phyloP scores from a whole-genome alignment of 257 asterid species.

The Solanum verrucosum region DNA sequence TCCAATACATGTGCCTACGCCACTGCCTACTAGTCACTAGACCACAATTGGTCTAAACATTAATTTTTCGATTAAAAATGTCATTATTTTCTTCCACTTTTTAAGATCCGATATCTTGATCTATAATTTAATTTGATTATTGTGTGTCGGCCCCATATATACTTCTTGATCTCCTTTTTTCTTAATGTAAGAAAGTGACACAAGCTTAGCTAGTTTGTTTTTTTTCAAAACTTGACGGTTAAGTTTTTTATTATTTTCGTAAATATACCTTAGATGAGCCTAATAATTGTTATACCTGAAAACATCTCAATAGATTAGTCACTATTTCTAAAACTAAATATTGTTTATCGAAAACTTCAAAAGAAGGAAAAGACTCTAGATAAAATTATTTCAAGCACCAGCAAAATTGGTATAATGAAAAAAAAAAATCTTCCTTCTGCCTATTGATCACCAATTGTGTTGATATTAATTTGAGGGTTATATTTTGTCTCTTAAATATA shows the following conservation, averaged over 20 bases:
- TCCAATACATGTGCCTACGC: no score
- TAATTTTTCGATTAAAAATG: no score
- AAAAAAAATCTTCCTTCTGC: neutral
- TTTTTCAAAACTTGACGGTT: neutral
- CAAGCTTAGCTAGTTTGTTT: neutral
- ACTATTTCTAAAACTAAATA: no score
- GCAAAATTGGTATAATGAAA: neutral
- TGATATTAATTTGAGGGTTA: neutral
- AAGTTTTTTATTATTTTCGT: neutral
- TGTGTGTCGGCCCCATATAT: neutral
- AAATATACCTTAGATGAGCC: neutral
- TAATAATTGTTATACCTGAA: neutral
- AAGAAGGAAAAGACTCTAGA: neutral
- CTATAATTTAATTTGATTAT: no score
- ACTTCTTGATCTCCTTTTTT: neutral
- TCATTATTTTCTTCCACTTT: neutral
- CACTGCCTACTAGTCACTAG: neutral
- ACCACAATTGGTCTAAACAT: neutral
- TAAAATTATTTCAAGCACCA: no score
- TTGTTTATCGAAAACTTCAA: neutral
- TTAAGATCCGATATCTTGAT: neutral
- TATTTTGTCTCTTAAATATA: no score
- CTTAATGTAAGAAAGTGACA: neutral
- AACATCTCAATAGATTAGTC: neutral
- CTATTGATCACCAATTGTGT: neutral